A percentile compares a stretch with the other conserved stretches of the same genome.
Evolutionary conservation across 176 grass and related monocot species (phyloP).

Genomic region (Aechmea fasciata): DNA sequence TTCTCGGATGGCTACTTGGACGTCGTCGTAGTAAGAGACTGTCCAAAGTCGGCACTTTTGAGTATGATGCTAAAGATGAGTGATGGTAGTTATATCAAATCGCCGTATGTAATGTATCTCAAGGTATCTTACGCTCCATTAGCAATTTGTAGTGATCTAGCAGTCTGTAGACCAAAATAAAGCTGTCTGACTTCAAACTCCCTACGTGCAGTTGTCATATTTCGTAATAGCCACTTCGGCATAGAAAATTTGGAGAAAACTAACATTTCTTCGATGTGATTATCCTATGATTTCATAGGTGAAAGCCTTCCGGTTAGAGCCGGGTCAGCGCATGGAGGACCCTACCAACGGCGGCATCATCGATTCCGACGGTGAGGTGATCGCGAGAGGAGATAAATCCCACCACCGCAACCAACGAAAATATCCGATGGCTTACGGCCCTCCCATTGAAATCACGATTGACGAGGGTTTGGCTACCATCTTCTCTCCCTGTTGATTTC

Average conservation of each 20-base stretch:
- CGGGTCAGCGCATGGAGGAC: constrained; percentile 52
- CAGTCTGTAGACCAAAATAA: too few species aligned
- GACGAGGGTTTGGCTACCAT: constrained; percentile 79
- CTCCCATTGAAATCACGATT: constrained; percentile 58
- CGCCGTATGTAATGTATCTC: constrained; percentile 66
- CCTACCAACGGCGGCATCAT: constrained; percentile 62
- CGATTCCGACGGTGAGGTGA: constrained; percentile 74
- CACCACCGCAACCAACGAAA: constrained; percentile 15
- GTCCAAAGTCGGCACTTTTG: constrained; percentile 47
- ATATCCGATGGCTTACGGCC: constrained; percentile 73
- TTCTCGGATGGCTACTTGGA: constrained; percentile 97
- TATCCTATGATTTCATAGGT: constrained; percentile 44
- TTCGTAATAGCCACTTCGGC: not conserved
- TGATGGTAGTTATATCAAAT: constrained; percentile 60
- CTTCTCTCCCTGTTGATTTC: constrained; percentile 57
- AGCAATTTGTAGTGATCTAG: not conserved
- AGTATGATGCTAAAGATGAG: constrained; percentile 56
- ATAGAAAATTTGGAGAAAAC: not conserved
- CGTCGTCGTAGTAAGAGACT: constrained; percentile 73
- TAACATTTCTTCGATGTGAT: not conserved
- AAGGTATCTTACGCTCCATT: constrained; percentile 38
- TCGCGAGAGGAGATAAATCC: constrained; percentile 51
- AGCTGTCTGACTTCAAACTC: not conserved
- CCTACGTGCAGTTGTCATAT: not conserved
- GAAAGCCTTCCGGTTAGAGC: constrained; percentile 66